Evolutionary conservation across 257 asterid species (phyloP).

Genomic region (Ilex aquifolium): DNA sequence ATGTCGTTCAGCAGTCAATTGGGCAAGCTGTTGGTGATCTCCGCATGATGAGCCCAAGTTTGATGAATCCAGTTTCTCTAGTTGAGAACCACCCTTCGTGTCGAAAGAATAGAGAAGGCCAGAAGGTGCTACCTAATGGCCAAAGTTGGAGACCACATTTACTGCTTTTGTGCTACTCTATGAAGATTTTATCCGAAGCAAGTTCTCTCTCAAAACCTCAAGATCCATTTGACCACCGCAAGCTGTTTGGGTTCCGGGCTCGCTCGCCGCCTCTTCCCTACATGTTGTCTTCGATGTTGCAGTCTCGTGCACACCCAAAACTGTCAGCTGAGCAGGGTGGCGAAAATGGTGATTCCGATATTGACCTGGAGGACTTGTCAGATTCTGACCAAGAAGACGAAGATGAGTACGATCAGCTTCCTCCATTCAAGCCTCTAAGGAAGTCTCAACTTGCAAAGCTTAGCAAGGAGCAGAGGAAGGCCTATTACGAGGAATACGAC

Average conservation of each 20-base stretch:
- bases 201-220: constrained; percentile 63
- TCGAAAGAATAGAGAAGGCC: constrained; percentile 88
- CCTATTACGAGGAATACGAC: constrained; percentile 88
- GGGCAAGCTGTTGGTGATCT: constrained; percentile 82
- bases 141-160: constrained; percentile 92
- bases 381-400: constrained; percentile 67
- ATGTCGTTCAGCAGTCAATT: constrained; percentile 80
- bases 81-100: constrained; percentile 89
- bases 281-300: constrained; percentile 89
- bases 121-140: constrained; percentile 87
- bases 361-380: constrained; percentile 79
- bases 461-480: constrained; percentile 71
- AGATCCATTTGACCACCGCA: constrained; percentile 71
- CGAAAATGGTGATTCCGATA: constrained; percentile 71
- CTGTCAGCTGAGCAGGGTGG: constrained; percentile 74
- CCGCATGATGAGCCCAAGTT: constrained; percentile 80
- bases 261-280: constrained; percentile 94
- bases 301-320: constrained; percentile 86
- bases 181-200: constrained; percentile 81
- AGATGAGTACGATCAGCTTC: constrained; percentile 96
- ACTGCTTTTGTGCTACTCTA: constrained; percentile 70
- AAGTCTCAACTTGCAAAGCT: constrained; percentile 68
- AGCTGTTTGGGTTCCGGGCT: constrained; percentile 64
- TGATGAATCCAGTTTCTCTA: constrained; percentile 86
- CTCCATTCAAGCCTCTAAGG: constrained; percentile 87